Percentiles rank a stretch among this genome's conserved stretches.
Conservation (phyloP, 176 grass and related monocot genomes). For the Eleusine coracana region DNA sequence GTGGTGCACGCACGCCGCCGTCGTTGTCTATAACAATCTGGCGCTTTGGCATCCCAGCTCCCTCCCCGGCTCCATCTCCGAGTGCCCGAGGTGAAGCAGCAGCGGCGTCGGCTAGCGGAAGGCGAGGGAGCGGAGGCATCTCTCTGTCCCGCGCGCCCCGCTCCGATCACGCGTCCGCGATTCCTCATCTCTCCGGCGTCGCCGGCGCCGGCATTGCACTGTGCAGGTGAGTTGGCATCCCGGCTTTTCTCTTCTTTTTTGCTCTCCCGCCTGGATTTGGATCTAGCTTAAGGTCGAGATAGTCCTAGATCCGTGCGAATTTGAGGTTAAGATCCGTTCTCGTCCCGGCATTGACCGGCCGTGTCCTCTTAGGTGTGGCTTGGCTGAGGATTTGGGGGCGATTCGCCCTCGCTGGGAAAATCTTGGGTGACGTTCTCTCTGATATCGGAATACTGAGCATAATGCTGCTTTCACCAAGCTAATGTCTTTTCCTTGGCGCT, state of each 20-base stretch:
- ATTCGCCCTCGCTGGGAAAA: neutral
- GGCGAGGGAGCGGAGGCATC: neutral
- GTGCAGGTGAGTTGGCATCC: constrained; percentile 6
- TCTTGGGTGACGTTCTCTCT: neutral
- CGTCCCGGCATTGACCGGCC: constrained; percentile 18
- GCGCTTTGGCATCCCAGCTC: neutral
- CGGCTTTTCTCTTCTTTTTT: neutral
- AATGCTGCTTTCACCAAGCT: neutral
- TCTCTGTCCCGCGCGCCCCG: neutral
- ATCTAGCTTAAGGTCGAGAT: neutral
- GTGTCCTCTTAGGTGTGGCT: neutral
- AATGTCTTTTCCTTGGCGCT: neutral
- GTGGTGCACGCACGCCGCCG: neutral
- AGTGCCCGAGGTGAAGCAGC: neutral
- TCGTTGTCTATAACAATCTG: neutral
- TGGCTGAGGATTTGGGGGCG: neutral
- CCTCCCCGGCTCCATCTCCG: neutral
- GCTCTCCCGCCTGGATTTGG: neutral
- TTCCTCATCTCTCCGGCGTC: neutral
- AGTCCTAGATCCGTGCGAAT: constrained; percentile 30
- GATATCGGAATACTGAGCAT: neutral
- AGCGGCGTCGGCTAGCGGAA: neutral
- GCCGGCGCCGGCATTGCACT: neutral
- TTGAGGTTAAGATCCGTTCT: constrained; percentile 16
- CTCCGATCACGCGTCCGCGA: neutral